Evolutionary conservation across 768 basidiomycete genomes (phyloP).

Genomic region (Imleria badia): DNA sequence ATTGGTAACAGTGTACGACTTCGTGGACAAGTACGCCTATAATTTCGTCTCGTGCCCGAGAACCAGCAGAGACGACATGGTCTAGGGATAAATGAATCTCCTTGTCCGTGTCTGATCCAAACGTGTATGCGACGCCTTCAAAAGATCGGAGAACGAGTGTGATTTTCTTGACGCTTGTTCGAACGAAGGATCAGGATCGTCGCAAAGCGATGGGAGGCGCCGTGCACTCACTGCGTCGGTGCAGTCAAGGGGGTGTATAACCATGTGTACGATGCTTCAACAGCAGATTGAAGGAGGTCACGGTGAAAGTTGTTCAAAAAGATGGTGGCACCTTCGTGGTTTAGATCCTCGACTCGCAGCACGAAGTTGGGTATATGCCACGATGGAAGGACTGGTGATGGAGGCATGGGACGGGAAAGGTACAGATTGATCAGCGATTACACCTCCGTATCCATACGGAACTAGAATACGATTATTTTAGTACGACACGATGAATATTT

Average conservation of each 20-base stretch:
- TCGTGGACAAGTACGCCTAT: conserved; percentile 72
- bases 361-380: conserved; percentile 60
- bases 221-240: conserved; percentile 46
- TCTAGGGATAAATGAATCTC: conserved; percentile 73
- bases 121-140: conserved; percentile 70
- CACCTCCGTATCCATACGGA: not conserved
- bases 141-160: conserved; percentile 62
- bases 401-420: conserved; percentile 21
- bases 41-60: conserved; percentile 58
- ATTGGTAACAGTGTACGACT: conserved; percentile 78
- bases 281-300: conserved; percentile 37
- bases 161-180: conserved; percentile 50
- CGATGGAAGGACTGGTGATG: conserved; percentile 21
- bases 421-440: not conserved
- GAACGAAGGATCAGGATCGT: conserved; percentile 7
- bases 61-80: conserved; percentile 48
- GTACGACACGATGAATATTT: not conserved
- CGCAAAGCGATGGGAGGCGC: not conserved
- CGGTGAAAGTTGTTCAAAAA: conserved; percentile 54
- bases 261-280: conserved; percentile 40
- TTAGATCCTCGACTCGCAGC: conserved; percentile 57
- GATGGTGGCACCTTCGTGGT: conserved; percentile 54
- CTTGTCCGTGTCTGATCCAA: conserved; percentile 56
- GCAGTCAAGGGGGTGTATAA: conserved; percentile 45
- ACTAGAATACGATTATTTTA: conserved; percentile 11